These are phyloP conservation scores for Golubevia pallescens DNA, from an alignment of 1,284 basidiomycete species.

Conservation along the genomic window DNA sequence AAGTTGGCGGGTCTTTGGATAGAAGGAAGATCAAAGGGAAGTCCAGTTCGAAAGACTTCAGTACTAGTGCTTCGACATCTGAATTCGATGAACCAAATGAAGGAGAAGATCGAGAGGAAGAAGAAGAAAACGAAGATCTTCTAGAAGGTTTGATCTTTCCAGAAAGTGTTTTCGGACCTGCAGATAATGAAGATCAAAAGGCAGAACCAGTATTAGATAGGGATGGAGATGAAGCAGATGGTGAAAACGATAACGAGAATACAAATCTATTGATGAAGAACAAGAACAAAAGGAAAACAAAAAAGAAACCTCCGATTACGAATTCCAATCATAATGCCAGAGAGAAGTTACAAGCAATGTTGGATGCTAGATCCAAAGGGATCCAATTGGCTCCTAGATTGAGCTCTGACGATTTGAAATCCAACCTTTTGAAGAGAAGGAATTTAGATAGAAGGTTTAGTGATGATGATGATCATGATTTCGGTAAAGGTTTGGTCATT, in stretches of 20 bases:
- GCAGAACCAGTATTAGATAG: neutral
- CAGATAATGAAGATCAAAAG: neutral
- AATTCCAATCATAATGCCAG: conserved; percentile 6
- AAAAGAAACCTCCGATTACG: neutral
- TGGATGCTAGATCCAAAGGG: conserved; percentile 27
- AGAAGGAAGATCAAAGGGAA: neutral
- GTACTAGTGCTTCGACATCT: neutral
- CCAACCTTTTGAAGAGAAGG: conserved; percentile 2
- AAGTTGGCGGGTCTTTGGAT: conserved; percentile 1
- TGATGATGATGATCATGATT: conserved; percentile 30
- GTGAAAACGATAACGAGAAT: no score
- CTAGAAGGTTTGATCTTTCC: conserved; percentile 33
- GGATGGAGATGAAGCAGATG: no score
- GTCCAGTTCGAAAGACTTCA: no score
- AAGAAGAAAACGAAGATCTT: conserved; percentile 31
- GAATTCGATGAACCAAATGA: no score
- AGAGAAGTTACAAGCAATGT: conserved; percentile 32
- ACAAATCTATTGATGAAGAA: no score
- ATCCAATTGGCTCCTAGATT: conserved; percentile 3
- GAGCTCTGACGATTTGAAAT: neutral
- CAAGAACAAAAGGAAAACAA: no score
- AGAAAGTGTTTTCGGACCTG: conserved; percentile 29
- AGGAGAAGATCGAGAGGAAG: conserved; percentile 43
- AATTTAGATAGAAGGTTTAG: neutral
- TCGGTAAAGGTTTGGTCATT: conserved; percentile 40